Conservation (phyloP, 1,284 basidiomycete species). For the Rhodotorula sp. region DNA sequence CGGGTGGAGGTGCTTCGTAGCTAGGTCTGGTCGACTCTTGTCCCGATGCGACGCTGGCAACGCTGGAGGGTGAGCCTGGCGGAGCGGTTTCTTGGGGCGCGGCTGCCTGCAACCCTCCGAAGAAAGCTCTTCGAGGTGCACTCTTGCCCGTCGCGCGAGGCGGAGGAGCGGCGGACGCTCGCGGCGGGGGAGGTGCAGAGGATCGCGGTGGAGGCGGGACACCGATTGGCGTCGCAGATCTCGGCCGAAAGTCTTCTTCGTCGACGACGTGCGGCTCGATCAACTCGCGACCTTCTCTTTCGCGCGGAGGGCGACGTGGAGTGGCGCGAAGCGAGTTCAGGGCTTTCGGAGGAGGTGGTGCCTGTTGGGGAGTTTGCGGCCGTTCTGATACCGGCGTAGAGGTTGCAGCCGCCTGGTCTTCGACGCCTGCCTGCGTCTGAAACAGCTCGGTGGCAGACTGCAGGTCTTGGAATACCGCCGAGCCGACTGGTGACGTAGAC, state of each 20-base stretch:
- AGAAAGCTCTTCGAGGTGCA: background rate
- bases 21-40: too few species aligned
- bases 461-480: too few species aligned
- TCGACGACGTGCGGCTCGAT: conserved; percentile 9
- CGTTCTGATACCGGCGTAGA: too few species aligned
- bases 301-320: background rate
- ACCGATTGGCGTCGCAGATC: background rate
- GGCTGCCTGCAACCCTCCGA: background rate
- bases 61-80: background rate
- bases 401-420: too few species aligned
- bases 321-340: background rate
- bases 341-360: background rate
- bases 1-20: too few species aligned
- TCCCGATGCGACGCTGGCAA: too few species aligned
- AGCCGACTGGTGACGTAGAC: background rate
- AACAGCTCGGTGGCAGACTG: too few species aligned
- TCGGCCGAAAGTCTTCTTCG: conserved; percentile 1
- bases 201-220: background rate
- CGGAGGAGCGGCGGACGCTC: background rate
- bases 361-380: background rate
- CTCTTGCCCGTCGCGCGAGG: background rate
- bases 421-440: too few species aligned
- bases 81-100: background rate
- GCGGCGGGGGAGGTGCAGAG: background rate
- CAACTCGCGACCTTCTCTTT: background rate